These are phyloP conservation scores for Talaromyces pinophilus DNA, from an alignment of 2,329 filamentous ascomycete genomes.

Conservation along the genomic window DNA sequence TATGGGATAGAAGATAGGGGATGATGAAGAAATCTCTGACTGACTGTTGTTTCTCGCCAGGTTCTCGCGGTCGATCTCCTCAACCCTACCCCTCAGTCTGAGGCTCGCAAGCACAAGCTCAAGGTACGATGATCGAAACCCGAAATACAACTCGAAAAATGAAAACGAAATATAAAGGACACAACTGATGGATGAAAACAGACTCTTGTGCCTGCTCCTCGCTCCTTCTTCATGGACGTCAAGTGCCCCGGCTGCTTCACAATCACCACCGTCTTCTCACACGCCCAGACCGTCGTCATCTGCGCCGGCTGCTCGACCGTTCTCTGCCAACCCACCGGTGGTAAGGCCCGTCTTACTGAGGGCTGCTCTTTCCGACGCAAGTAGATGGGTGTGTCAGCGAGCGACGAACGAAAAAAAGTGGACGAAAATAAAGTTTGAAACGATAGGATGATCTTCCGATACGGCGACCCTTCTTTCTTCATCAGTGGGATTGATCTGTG, in stretches of 20 bases:
- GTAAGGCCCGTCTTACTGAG: slow-evolving; percentile 98
- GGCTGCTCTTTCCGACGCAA: slow-evolving; percentile 99
- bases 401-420: slow-evolving; percentile 23
- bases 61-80: slow-evolving; percentile 99
- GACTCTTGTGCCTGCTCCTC: slow-evolving; percentile 92
- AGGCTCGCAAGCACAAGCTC: slow-evolving; percentile 99
- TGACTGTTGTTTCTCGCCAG: slow-evolving; percentile 52
- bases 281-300: slow-evolving; percentile 99
- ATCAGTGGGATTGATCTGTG: slow-evolving; percentile 4
- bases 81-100: slow-evolving; percentile 95
- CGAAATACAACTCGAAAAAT: too few relatives aligned
- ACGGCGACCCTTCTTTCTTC: slow-evolving; percentile 6
- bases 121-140: slow-evolving; percentile 67
- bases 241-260: slow-evolving; percentile 99
- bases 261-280: slow-evolving; percentile 99
- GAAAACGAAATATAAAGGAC: neutral
- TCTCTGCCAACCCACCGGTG: slow-evolving; percentile 98
- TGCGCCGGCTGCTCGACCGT: slow-evolving; percentile 99
- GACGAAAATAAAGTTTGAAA: slow-evolving; percentile 18
- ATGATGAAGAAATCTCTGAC: slow-evolving; percentile 5
- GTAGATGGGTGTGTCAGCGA: slow-evolving; percentile 58
- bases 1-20: neutral
- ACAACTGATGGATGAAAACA: slow-evolving; percentile 39
- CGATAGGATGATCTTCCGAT: slow-evolving; percentile 14
- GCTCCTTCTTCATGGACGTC: slow-evolving; percentile 99